These are phyloP conservation scores for Venturiaceae sp. DNA, from an alignment of 2,329 filamentous ascomycete genomes.

Conservation along the genomic window DNA sequence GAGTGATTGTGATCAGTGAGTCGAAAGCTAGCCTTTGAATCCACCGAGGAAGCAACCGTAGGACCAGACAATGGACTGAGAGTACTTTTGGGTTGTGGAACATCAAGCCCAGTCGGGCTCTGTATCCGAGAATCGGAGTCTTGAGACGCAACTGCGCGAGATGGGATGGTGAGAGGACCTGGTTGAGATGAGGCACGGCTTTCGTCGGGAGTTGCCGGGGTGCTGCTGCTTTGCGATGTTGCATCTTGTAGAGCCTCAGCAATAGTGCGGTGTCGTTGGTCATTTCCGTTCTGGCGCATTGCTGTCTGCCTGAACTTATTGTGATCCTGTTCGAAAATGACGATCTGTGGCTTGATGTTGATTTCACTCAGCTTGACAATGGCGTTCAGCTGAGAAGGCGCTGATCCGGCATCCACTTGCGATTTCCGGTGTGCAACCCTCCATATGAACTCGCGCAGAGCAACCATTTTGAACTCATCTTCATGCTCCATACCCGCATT, in stretches of 20 bases:
- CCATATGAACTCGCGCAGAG: constrained; percentile 85
- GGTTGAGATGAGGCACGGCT: background rate
- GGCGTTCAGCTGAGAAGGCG: constrained; percentile 28
- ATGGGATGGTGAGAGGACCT: background rate
- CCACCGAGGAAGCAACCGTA: constrained; percentile 19
- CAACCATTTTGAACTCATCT: constrained; percentile 83
- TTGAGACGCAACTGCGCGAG: background rate
- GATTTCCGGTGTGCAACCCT: constrained; percentile 64
- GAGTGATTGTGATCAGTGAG: constrained; percentile 23
- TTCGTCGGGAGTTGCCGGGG: background rate
- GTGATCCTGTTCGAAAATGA: constrained; percentile 78
- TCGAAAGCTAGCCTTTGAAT: constrained; percentile 16
- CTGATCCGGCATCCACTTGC: background rate
- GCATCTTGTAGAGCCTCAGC: constrained; percentile 86
- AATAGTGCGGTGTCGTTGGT: constrained; percentile 58
- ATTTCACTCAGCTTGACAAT: constrained; percentile 68
- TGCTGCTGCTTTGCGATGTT: background rate
- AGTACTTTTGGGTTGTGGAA: background rate
- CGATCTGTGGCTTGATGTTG: constrained; percentile 72
- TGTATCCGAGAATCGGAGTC: background rate
- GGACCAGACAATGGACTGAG: constrained; percentile 11
- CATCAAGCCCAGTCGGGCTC: background rate
- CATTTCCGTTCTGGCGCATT: constrained; percentile 21
- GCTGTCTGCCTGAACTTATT: constrained; percentile 32
- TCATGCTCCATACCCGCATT: constrained; percentile 74